Evolutionary conservation across 129 eudicot species (phyloP), one percentile per base, ranked within the genome.

Genomic region (Tagetes patula): DNA sequence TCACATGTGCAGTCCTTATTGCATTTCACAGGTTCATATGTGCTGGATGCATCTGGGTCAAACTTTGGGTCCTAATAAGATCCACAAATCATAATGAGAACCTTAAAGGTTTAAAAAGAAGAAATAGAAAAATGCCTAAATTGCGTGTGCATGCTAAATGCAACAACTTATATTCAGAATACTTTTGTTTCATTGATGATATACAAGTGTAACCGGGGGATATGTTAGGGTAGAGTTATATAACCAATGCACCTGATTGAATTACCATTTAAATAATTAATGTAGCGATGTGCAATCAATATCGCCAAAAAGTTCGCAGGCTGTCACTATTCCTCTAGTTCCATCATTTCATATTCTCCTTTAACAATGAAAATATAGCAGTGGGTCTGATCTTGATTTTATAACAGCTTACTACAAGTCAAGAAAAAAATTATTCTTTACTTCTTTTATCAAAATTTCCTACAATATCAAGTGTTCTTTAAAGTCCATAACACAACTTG

Each of bases 61-160:
- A 95, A 95, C 79, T 62, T 88, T 39, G 99, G 99, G 76, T 95
- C 99, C 99, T 95, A 83, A 75, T 66, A 65, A 79, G 12, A 77
- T 77, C 45, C 60, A 72, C 56, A 45, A 48, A 30, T 14, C 6
- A 50, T 3, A 72, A 53, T 71, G 38, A 66, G 59, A 71, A 61
- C 65, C 38, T 64, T 41, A 54, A 52, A 54, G 34, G 6, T 33
- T 6, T 54, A 12, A 11, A 36, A 20, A 71, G 13, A 64, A 10
- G 39, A 53, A 14, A 67, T 4, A 66, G 14, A 42, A 20, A 53
- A 65, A 65, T n/a, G 33, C 8, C 37, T 43, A 66, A 9, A 66
- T 64, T 11, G 2, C 49, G 33, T 40, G 5, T 39, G 69, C 50
- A 5, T 64, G 47, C 48, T 8, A 58, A 58, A 58, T 58, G 39